These are phyloP conservation scores for Geranium incanum DNA, from an alignment of 441 rosid species.

Conservation along the genomic window DNA sequence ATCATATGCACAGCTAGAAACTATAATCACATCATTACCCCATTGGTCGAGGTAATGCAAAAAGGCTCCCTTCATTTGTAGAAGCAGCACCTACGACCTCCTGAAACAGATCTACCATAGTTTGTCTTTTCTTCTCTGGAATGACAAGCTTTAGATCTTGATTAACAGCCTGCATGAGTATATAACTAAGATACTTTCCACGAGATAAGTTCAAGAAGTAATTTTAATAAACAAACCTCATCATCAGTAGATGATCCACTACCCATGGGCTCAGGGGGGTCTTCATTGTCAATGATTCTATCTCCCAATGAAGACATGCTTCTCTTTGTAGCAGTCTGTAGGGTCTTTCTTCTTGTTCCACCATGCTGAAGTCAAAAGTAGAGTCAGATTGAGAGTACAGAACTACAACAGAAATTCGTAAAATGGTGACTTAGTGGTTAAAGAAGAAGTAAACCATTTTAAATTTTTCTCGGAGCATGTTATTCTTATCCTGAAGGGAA, in stretches of 20 bases:
- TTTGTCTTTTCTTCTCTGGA: constrained; percentile 45
- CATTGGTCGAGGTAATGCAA: constrained; percentile 34
- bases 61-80: constrained; percentile 33
- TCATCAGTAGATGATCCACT: constrained; percentile 52
- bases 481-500: constrained; percentile 40
- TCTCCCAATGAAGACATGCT: constrained; percentile 29
- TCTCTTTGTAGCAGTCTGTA: constrained; percentile 30
- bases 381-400: constrained; percentile 21
- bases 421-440: constrained; percentile 10
- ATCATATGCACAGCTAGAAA: constrained; percentile 15
- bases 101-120: constrained; percentile 63
- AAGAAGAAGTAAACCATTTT: constrained; percentile 35
- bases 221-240: constrained; percentile 39
- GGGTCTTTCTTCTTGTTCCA: constrained; percentile 31
- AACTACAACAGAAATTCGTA: background rate
- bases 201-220: constrained; percentile 15
- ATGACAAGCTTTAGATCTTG: constrained; percentile 28
- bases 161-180: constrained; percentile 34
- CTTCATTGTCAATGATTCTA: constrained; percentile 35
- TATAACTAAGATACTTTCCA: constrained; percentile 5
- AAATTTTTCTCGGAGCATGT: constrained; percentile 27
- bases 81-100: constrained; percentile 61
- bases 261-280: constrained; percentile 41
- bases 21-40: constrained; percentile 37
- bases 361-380: constrained; percentile 33